Evolutionary conservation across 257 asterid genomes (phyloP), one percentile per base, ranked within the genome.

Genomic region (Striga asiatica): DNA sequence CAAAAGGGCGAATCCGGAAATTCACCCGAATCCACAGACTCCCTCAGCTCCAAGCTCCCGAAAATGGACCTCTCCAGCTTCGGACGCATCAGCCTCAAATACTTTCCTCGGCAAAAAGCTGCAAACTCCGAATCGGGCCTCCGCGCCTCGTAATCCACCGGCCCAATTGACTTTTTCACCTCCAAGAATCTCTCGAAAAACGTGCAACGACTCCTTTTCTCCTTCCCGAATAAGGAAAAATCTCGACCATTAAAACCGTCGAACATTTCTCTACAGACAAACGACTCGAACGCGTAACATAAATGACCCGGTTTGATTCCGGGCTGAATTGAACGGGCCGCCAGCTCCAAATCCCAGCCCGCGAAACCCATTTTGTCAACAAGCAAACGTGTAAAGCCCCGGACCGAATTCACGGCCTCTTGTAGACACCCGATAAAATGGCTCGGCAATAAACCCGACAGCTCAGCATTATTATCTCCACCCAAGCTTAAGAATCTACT

Each of bases 341-440:
- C 95, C 22, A 71, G 70, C 25, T 72, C 81, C 73, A 91, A 53
- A 69, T 84, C 95, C 97, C 95, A 91, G 22, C 66, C 82, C 0
- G 89, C 78, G 42, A 71, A 71, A 35, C 79, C 84, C 92, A 91
- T 79, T 61, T 80, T 89, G 6, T 57, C 54, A 12, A 66, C 65
- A 50, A 88, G 56, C 76, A 76, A 32, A 16, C 75, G 71, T 12
- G 81, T 94, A 59, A 91, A 91, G 66, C 71, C 64, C 45, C 87
- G 80, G 23, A 75, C 27, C 2, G 87, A 80, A 64, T 81, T 91
- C 10, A 71, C 57, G 1, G 89, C 65, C 66, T 71, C 83, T 42
- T 69, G 54, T 5, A 60, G 68, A 45, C 57, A 72, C 3, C 60
- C 53, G n/a, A 72, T 18, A 29, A 91, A 84, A 64, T 88, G 88